A percentile compares a stretch with the other conserved stretches of the same genome.
phyloP scores from a whole-genome alignment of 495 filamentous ascomycete species.

The Staphylotrichum tortipilum region DNA sequence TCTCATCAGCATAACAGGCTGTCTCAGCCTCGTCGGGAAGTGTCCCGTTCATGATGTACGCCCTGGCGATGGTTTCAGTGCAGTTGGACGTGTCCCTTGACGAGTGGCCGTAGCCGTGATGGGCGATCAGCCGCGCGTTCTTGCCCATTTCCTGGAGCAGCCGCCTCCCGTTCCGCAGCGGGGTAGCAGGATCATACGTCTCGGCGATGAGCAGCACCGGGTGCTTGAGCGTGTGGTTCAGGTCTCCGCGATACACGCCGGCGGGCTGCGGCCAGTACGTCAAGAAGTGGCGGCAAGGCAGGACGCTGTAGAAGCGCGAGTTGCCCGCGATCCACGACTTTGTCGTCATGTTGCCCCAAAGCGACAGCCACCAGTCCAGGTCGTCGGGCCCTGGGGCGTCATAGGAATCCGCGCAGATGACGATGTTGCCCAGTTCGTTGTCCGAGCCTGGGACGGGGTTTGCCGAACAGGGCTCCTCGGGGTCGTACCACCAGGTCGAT shows the following conservation, averaged over 20 bases:
- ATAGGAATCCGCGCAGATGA: conserved; percentile 37
- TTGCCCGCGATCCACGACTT: conserved; percentile 38
- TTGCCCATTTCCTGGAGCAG: conserved; percentile 34
- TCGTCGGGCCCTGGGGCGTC: conserved; percentile 34
- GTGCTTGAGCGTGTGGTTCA: conserved; percentile 33
- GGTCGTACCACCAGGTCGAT: conserved; percentile 32
- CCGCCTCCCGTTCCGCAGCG: conserved; percentile 37
- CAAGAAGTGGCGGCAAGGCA: conserved; percentile 35
- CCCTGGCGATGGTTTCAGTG: conserved; percentile 31
- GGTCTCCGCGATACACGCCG: conserved; percentile 36
- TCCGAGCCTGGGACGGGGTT: conserved; percentile 19
- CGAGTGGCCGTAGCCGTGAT: conserved; percentile 42
- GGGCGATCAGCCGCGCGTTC: conserved; percentile 36
- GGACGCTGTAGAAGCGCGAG: conserved; percentile 32
- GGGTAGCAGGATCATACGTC: conserved; percentile 41
- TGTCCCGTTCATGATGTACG: conserved; percentile 30
- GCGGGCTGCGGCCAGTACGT: conserved; percentile 36
- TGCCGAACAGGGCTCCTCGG: conserved; percentile 22
- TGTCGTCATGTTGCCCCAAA: conserved; percentile 38
- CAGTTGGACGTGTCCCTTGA: conserved; percentile 34
- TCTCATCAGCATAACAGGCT: conserved; percentile 34
- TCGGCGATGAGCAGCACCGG: conserved; percentile 39
- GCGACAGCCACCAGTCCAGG: conserved; percentile 33
- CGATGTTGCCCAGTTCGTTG: conserved; percentile 27
- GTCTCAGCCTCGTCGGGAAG: conserved; percentile 32